phyloP scores from a whole-genome alignment of 495 filamentous ascomycete genomes.

The Thermothielavioides terrestris region DNA sequence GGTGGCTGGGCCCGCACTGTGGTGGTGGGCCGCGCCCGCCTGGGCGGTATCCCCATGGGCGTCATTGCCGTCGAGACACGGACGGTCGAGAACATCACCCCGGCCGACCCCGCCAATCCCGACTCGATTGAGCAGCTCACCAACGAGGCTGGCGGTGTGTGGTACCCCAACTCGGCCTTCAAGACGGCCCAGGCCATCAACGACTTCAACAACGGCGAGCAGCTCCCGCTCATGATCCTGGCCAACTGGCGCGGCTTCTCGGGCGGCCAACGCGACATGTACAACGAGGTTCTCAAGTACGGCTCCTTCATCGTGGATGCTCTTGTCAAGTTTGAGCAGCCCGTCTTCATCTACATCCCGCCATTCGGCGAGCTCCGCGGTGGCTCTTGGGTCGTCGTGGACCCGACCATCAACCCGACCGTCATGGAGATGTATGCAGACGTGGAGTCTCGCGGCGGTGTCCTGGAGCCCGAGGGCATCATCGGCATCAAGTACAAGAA shows the following conservation, averaged over 20 bases:
- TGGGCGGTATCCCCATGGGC: conserved; percentile 97
- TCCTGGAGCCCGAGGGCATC: conserved; percentile 96
- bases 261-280: conserved; percentile 98
- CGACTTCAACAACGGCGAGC: conserved; percentile 98
- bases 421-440: conserved; percentile 99
- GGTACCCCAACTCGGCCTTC: conserved; percentile 99
- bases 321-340: conserved; percentile 96
- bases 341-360: conserved; percentile 97
- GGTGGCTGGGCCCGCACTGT: conserved; percentile 96
- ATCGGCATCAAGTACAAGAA: conserved; percentile 96
- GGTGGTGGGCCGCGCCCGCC: conserved; percentile 90
- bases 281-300: conserved; percentile 99
- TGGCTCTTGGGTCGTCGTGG: conserved; percentile 98
- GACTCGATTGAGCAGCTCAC: conserved; percentile 92
- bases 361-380: conserved; percentile 94
- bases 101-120: conserved; percentile 96
- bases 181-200: conserved; percentile 98
- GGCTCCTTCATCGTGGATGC: conserved; percentile 98
- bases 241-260: conserved; percentile 99
- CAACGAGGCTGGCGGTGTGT: conserved; percentile 94
- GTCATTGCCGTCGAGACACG: conserved; percentile 96
- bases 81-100: conserved; percentile 91
- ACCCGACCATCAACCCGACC: conserved; percentile 93
- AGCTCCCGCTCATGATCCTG: conserved; percentile 96
- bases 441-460: conserved; percentile 89